These are phyloP conservation scores for Teunomyces lycoperdinae DNA, from an alignment of 805 yeast genomes.

Conservation along the genomic window DNA sequence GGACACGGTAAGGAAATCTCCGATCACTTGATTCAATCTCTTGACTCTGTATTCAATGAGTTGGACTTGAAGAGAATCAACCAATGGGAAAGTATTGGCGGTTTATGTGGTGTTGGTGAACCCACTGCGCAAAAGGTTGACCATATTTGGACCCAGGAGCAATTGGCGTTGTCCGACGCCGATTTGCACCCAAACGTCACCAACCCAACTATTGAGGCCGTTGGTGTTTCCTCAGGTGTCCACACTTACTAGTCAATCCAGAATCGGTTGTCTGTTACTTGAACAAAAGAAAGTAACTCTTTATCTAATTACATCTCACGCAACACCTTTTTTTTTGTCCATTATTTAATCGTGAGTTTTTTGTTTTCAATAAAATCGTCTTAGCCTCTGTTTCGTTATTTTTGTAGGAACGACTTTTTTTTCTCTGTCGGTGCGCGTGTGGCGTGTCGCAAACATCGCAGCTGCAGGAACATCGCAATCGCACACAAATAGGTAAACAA, in stretches of 20 bases:
- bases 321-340: background rate
- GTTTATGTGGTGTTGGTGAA: slow-evolving; percentile 88
- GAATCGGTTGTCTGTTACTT: too few species aligned
- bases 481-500: slow-evolving; percentile 1
- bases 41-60: slow-evolving; percentile 76
- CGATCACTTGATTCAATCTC: slow-evolving; percentile 71
- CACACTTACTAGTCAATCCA: slow-evolving; percentile 10
- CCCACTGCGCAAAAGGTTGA: slow-evolving; percentile 42
- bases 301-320: background rate
- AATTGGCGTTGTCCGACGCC: slow-evolving; percentile 58
- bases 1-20: slow-evolving; percentile 81
- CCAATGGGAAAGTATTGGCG: slow-evolving; percentile 80
- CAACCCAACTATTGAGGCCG: slow-evolving; percentile 59
- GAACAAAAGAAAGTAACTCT: background rate
- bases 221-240: slow-evolving; percentile 73
- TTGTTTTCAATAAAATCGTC: background rate
- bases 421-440: background rate
- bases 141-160: slow-evolving; percentile 87
- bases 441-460: background rate
- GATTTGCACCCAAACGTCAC: slow-evolving; percentile 67
- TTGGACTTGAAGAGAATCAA: slow-evolving; percentile 69
- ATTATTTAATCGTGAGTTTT: background rate
- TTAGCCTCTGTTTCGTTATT: background rate
- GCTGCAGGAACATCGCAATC: slow-evolving; percentile 1
- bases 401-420: background rate